Conservation (phyloP, 345 rosid genomes). For the Syzygium jambos region DNA sequence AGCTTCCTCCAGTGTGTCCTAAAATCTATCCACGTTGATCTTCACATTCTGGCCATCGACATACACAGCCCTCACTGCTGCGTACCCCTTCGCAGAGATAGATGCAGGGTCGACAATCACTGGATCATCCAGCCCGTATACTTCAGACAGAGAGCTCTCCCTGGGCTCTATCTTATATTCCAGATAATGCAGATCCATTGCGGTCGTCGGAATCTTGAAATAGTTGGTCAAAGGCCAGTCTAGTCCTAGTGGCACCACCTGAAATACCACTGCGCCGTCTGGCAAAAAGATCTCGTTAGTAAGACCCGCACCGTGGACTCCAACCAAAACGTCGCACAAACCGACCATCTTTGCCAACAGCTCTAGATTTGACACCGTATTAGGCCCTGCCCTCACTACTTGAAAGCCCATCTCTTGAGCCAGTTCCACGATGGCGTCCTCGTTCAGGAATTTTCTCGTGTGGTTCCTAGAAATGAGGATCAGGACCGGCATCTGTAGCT, state of each 20-base stretch:
- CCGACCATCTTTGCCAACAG: conserved; percentile 8
- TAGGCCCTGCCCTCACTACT: conserved; percentile 8
- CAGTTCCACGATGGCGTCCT: conserved; percentile 16
- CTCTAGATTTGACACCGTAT: conserved; percentile 16
- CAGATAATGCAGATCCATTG: conserved; percentile 27
- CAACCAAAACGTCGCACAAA: conserved; percentile 22
- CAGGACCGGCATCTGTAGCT: conserved; percentile 14
- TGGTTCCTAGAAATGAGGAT: conserved; percentile 19
- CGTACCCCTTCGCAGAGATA: conserved; percentile 12
- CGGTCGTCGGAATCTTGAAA: conserved; percentile 12
- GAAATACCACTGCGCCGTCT: conserved; percentile 18
- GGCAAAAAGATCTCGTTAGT: conserved; percentile 31
- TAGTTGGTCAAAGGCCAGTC: conserved; percentile 24
- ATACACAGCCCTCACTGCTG: conserved; percentile 14
- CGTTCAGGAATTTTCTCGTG: conserved; percentile 23
- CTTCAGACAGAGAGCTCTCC: conserved; percentile 23
- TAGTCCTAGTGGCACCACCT: conserved; percentile 25
- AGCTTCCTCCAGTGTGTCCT: conserved; percentile 20
- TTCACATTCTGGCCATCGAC: conserved; percentile 21
- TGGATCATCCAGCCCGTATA: conserved; percentile 20
- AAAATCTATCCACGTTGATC: conserved; percentile 18
- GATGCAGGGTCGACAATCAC: conserved; percentile 15
- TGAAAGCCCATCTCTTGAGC: conserved; percentile 23
- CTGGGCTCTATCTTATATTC: conserved; percentile 28
- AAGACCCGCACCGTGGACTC: conserved; percentile 39